phyloP scores from a whole-genome alignment of 2,329 filamentous ascomycete species.

The Didymella pinodella region DNA sequence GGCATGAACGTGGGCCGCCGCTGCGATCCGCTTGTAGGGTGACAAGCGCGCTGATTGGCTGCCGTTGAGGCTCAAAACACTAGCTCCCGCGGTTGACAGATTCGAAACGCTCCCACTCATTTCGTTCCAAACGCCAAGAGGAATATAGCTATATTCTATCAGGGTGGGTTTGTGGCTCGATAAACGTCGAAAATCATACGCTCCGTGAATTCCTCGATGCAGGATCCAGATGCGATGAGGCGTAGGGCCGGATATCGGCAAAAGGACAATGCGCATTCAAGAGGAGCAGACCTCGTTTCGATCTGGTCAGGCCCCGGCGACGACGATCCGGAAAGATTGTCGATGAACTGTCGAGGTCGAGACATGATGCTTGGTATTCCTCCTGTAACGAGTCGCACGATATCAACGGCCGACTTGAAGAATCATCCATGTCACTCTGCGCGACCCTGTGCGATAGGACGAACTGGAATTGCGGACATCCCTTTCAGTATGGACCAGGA shows the following conservation, averaged over 20 bases:
- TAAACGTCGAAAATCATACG: not conserved
- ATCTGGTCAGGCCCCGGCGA: not conserved
- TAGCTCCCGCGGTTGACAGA: constrained; percentile 18
- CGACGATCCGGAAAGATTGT: not conserved
- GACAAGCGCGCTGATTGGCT: constrained; percentile 9
- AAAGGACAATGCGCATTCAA: not conserved
- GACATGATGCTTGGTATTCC: not conserved
- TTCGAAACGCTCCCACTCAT: constrained; percentile 17
- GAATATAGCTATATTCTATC: not conserved
- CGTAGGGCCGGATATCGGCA: not conserved
- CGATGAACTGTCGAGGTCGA: not conserved
- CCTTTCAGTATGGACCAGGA: not conserved
- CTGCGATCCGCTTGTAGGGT: not conserved
- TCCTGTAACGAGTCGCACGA: no score
- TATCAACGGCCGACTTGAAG: not conserved
- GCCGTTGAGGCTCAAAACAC: constrained; percentile 14
- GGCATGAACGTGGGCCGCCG: constrained; percentile 6
- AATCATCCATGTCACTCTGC: not conserved
- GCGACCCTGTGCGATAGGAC: not conserved
- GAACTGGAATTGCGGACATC: not conserved
- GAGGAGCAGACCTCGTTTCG: not conserved
- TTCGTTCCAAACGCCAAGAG: constrained; percentile 23
- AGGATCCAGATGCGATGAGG: not conserved
- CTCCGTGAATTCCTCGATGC: not conserved
- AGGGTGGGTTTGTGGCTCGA: not conserved